Base-by-base conservation (phyloP, 2,329 filamentous ascomycete species). In the Dactylonectria estremocensis region DNA sequence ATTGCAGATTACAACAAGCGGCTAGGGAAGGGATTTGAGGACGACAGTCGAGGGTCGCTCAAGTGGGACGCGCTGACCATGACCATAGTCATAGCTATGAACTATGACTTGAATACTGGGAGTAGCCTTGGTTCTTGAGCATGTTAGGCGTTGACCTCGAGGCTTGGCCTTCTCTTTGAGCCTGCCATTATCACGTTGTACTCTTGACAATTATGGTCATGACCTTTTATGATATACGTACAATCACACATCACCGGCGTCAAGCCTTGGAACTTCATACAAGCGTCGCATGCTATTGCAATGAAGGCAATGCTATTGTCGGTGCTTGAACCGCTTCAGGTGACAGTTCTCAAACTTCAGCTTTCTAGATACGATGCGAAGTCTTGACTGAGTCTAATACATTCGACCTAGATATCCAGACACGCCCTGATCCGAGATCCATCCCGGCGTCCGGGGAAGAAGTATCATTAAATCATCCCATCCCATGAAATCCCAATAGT, bases 181-280 rank as follows among this genome's bases (percentile, higher is more conserved):
- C 46, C 40, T 28, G 14, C n/a, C 14, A 48, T n/a, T 18, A 43
- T 20, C 22, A 20, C 35, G 24, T 14, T 40, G 49, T 46, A 45
- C 54, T 45, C 37, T 59, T 33, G 54, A 61, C 18, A 43, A 50
- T 20, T 60, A 24, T 18, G 56, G 56, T 60, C 22, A 67, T 35
- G 50, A 56, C 55, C 10, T 43, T 55, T 67, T 31, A 67, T 48
- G 55, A 64, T 37, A 56, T 22, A 64, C 49, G 54, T 48, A 48
- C 33, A 40, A 59, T 40, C 14, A 35, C 31, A 22, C 4, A 40
- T 11, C 31, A 33, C 31, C 31, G 20, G 11, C 28, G 31, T n/a
- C 10, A 9, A 20, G 18, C 10, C 50, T 35, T 33, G n/a, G n/a
- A 35, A 22, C n/a, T 35, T 16, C 6, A 35, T 35, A 3, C 50